A percentile compares a stretch with the other conserved stretches of the same genome.
These are phyloP conservation scores for Saposhnikovia divaricata DNA, from an alignment of 129 eudicot species.

Conservation along the genomic window DNA sequence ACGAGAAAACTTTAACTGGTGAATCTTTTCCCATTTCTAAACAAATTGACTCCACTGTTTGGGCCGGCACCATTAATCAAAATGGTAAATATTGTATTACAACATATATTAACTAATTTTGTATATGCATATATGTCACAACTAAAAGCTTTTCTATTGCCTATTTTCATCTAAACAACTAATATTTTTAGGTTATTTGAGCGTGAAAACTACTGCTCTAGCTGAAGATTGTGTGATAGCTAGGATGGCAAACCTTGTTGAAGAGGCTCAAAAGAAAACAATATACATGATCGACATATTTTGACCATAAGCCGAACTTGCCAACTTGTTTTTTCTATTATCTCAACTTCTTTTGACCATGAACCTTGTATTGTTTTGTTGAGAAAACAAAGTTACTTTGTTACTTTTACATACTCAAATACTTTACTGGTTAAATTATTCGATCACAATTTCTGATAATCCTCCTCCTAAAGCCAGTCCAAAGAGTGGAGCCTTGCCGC, in stretches of 20 bases:
- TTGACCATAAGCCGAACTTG: not conserved
- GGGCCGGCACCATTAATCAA: slow-evolving; percentile 89
- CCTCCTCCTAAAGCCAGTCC: slow-evolving; percentile 29
- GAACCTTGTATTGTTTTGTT: not conserved
- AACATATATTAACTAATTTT: not conserved
- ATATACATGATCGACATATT: no score
- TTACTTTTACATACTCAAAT: not conserved
- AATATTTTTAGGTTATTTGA: slow-evolving; percentile 51
- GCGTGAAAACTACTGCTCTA: slow-evolving; percentile 55
- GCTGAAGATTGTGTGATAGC: slow-evolving; percentile 87
- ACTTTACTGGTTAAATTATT: slow-evolving; percentile 12
- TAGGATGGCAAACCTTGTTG: slow-evolving; percentile 87
- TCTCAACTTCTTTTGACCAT: not conserved
- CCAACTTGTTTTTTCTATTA: not conserved
- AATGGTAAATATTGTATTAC: slow-evolving; percentile 39
- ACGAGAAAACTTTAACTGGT: slow-evolving; percentile 80
- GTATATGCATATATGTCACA: not conserved
- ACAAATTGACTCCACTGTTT: slow-evolving; percentile 63
- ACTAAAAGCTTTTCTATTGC: not conserved
- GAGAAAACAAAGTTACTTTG: not conserved
- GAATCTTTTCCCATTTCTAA: slow-evolving; percentile 81
- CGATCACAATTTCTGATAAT: slow-evolving; percentile 62
- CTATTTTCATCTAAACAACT: not conserved
- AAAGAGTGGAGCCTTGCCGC: slow-evolving; percentile 30
- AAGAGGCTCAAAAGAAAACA: slow-evolving; percentile 89